Conservation (phyloP, 1,284 basidiomycete genomes). For the Sporisorium sorghi region DNA sequence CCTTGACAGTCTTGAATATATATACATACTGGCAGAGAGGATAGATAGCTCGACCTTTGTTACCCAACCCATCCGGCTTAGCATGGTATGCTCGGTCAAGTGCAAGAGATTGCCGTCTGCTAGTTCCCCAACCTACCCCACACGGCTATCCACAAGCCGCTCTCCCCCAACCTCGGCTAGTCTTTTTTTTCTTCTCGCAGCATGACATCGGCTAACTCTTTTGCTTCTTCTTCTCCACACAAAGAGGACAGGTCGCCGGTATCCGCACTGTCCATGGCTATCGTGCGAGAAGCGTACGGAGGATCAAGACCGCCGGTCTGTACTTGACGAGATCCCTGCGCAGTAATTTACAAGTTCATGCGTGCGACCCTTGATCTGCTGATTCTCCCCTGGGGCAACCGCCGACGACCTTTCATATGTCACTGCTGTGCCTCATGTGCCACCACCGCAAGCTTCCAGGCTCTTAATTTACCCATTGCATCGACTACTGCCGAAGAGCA, state of each 20-base stretch:
- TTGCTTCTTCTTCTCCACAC: constrained; percentile 3
- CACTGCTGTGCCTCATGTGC: not conserved
- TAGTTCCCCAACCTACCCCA: not conserved
- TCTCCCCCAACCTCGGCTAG: constrained; percentile 1
- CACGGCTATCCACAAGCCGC: not conserved
- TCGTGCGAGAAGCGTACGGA: not conserved
- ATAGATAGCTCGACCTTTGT: too few relatives aligned
- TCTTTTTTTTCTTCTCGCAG: not conserved
- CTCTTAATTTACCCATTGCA: too few relatives aligned
- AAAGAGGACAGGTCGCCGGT: constrained; percentile 4
- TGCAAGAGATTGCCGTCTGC: constrained; percentile 4
- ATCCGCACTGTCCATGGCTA: not conserved
- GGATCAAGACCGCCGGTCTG: not conserved
- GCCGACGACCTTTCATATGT: not conserved
- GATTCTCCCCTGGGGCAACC: not conserved
- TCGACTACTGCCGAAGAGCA: too few relatives aligned
- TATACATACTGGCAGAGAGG: too few relatives aligned
- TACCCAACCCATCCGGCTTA: too few relatives aligned
- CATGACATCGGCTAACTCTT: constrained; percentile 5
- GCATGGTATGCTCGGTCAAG: not conserved
- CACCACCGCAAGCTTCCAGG: not conserved
- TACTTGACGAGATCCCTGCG: not conserved
- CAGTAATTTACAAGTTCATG: not conserved
- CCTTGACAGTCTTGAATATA: not conserved
- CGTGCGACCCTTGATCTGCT: not conserved